Evolutionary conservation across 2,329 filamentous ascomycete species (phyloP), one percentile per base, ranked within the genome.

Genomic region (Westerdykella sp.): DNA sequence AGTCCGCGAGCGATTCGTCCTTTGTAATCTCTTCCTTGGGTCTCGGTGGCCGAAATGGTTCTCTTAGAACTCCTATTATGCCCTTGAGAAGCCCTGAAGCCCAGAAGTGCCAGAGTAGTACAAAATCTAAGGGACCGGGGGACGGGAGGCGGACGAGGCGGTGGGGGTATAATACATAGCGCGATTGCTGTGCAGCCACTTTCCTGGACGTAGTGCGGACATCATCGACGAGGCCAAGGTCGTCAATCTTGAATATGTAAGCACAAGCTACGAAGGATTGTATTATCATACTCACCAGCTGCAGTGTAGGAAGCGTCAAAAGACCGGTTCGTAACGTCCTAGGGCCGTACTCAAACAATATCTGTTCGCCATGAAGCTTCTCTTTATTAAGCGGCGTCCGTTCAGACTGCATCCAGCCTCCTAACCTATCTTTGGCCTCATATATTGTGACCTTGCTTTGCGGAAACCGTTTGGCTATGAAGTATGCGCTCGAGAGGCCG

Each of bases 121-220:
- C 9, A 12, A 28, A 28, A 12, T 28, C 25, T 28, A 12, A 3
- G 9, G 25, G 25, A 3, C 25, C 25, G 11, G 25, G 25, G 4
- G 25, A 28, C 6, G 64, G 60, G 21, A 66, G 45, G 13, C 54
- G 73, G 41, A 88, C 84, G 23, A 93, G 77, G 57, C 83, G 86
- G 62, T 95, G 85, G 2, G 87, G 87, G 59, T 94, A 95, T 75
- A 93, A 96, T 46, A 97, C 73, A 66, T 83, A 96, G 48, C 89
- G 84, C 60, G 83, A 84, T 42, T 64, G 66, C 9, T 80, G 73
- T 41, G 75, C 73, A 41, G 76, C 69, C 5, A 76, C 73, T 23
- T 61, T 62, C 34, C 69, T 76, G 4, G 66, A 66, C 37, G 74
- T 81, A 56, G 70, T 70, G 40, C 81, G 63, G 25, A 87, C 62